These are phyloP conservation scores for Coemansia sp. DNA, from an alignment of 192 early-diverging fungal genomes.

Conservation along the genomic window DNA sequence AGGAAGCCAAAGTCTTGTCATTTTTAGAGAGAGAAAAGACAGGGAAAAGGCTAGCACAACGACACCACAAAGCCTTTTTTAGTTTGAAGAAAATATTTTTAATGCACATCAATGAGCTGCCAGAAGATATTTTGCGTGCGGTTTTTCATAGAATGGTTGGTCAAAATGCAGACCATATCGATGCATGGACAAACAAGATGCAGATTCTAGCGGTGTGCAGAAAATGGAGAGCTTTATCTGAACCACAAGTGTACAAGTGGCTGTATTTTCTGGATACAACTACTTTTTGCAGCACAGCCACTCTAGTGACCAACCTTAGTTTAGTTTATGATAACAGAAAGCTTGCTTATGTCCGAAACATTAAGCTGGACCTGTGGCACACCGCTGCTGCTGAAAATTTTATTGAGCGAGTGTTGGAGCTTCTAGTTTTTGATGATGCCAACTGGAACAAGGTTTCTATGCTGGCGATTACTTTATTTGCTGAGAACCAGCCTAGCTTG, in stretches of 20 bases:
- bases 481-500: no score
- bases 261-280: slow-evolving; percentile 5
- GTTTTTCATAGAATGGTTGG: not conserved
- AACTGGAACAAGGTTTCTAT: no score
- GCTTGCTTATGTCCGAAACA: not conserved
- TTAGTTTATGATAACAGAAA: not conserved
- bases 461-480: no score
- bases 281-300: not conserved
- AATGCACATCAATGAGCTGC: not conserved
- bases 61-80: not conserved
- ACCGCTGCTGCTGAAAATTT: not conserved
- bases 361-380: slow-evolving; percentile 3
- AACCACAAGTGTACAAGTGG: slow-evolving; percentile 22
- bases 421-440: no score
- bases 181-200: not conserved
- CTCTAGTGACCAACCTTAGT: not conserved
- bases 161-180: not conserved
- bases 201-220: slow-evolving; percentile 1
- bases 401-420: not conserved
- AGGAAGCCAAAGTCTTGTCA: no score
- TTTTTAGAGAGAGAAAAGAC: no score
- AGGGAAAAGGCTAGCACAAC: no score
- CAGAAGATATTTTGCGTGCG: not conserved
- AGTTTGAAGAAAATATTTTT: not conserved
- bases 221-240: not conserved